Base-by-base conservation (phyloP, 78 protist species). In the Emiliania huxleyi region DNA sequence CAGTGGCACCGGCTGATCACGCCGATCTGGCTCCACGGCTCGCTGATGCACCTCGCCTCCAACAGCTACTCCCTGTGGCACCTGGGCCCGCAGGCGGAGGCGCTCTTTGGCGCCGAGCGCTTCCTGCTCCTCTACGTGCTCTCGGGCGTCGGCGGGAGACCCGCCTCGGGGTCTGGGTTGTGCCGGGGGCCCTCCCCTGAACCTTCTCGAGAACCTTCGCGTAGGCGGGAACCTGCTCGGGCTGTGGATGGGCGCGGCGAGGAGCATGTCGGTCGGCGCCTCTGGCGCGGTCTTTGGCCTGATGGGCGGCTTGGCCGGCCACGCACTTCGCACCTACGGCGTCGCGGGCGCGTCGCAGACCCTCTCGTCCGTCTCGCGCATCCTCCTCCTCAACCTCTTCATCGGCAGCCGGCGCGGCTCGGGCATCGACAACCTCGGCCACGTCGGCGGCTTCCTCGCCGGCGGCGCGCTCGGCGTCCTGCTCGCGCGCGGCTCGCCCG, bases 341-440 rank as follows among this genome's bases (percentile, higher is more conserved):
- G n/a, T 12, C 46, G 46, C 23, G 35, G 1, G 19, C 29, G 85
- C 35, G 33, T 45, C 37, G 46, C 23, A 18, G n/a, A 18, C 23
- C 2, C 44, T 77, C 18, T 18, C 22, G 33, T 2, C 6, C 29
- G 48, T 44, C 37, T 15, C 25, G 42, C n/a, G 0, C 4, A 23
- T 81, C 35, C 52, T 81, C 2, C 48, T 33, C 29, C 46, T 81
- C 46, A 81, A 81, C 55, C 56, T 81, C 11, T 2, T 44, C 38
- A 11, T 44, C 3, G 89, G 89, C 5, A 0, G 25, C 2, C 0
- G n/a, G 26, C 87, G n/a, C 12, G 18, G 89, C 42, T 44, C 89
- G 35, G 89, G 89, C 89, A 11, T 81, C 6, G 89, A 81, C 89
- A 81, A 81, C 38, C 23, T 33, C 26, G 89, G 56, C 37, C 89